Evolutionary conservation across 1,284 basidiomycete genomes (phyloP).

Genomic region (Rhodotorula mucilaginosa): DNA sequence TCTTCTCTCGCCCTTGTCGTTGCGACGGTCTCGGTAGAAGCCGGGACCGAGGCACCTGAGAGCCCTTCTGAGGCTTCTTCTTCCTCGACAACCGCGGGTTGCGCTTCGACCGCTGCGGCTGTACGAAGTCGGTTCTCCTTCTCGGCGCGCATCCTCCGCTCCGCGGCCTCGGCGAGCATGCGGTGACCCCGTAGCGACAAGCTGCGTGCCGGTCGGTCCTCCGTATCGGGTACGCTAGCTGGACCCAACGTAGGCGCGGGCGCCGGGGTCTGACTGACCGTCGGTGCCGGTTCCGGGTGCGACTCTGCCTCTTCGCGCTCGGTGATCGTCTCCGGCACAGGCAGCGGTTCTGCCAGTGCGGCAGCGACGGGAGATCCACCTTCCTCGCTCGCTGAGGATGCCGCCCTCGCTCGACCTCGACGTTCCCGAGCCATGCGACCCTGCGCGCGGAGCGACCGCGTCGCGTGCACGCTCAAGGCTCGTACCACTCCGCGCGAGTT

Average conservation of each 20-base stretch:
- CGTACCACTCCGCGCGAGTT: slow-evolving; percentile 18
- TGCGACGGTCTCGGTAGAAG: no score
- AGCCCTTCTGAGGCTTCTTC: neutral
- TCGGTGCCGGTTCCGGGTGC: neutral
- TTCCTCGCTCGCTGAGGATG: neutral
- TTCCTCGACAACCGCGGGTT: neutral
- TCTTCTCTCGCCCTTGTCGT: no score
- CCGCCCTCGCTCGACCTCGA: neutral
- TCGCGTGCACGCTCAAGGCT: slow-evolving; percentile 13
- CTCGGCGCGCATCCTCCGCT: slow-evolving; percentile 24
- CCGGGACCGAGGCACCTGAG: no score
- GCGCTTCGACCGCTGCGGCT: neutral
- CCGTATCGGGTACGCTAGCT: neutral
- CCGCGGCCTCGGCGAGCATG: slow-evolving; percentile 35
- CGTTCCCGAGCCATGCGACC: neutral
- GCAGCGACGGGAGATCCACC: neutral
- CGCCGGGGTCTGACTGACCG: no score
- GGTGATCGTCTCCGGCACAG: neutral
- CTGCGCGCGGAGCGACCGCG: neutral
- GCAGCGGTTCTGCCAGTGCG: neutral
- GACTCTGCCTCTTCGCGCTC: neutral
- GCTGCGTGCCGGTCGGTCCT: slow-evolving; percentile 2
- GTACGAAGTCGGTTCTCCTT: slow-evolving; percentile 1
- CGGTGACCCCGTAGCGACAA: slow-evolving; percentile 16
- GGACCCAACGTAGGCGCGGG: no score